phyloP scores from a whole-genome alignment of 2,329 filamentous ascomycete genomes.

The Xylariaceae sp. region DNA sequence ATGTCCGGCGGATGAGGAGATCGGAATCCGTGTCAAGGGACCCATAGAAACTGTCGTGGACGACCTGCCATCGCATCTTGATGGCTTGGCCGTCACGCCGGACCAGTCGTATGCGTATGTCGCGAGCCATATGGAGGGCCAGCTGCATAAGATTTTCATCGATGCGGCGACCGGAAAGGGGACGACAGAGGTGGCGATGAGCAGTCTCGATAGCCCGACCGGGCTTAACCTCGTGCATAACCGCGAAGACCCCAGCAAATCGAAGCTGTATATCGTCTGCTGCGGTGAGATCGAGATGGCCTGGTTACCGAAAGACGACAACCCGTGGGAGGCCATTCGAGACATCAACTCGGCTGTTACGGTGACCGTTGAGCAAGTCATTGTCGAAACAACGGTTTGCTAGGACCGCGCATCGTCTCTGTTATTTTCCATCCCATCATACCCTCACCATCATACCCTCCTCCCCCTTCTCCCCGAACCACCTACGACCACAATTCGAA shows the following conservation, averaged over 20 bases:
- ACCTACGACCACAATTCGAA: background rate
- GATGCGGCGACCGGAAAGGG: slow-evolving; percentile 22
- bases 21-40: slow-evolving; percentile 23
- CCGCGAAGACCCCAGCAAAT: slow-evolving; percentile 14
- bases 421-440: background rate
- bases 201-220: slow-evolving; percentile 29
- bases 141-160: slow-evolving; percentile 26
- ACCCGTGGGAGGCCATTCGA: slow-evolving; percentile 27
- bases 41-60: slow-evolving; percentile 23
- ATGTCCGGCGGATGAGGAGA: slow-evolving; percentile 15
- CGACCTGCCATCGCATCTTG: slow-evolving; percentile 27
- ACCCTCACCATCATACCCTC: no score
- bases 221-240: slow-evolving; percentile 23
- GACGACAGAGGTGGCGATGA: slow-evolving; percentile 19
- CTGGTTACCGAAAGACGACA: slow-evolving; percentile 25
- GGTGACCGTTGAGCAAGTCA: slow-evolving; percentile 15
- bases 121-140: slow-evolving; percentile 27
- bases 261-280: slow-evolving; percentile 30
- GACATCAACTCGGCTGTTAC: slow-evolving; percentile 27
- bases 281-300: slow-evolving; percentile 32
- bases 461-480: background rate
- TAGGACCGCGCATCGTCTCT: background rate
- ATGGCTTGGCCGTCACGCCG: slow-evolving; percentile 26
- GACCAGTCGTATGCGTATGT: slow-evolving; percentile 27
- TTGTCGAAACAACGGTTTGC: slow-evolving; percentile 8